Evolutionary conservation across 495 filamentous ascomycete genomes (phyloP).

Genomic region (Saxophila tyrrhenica): DNA sequence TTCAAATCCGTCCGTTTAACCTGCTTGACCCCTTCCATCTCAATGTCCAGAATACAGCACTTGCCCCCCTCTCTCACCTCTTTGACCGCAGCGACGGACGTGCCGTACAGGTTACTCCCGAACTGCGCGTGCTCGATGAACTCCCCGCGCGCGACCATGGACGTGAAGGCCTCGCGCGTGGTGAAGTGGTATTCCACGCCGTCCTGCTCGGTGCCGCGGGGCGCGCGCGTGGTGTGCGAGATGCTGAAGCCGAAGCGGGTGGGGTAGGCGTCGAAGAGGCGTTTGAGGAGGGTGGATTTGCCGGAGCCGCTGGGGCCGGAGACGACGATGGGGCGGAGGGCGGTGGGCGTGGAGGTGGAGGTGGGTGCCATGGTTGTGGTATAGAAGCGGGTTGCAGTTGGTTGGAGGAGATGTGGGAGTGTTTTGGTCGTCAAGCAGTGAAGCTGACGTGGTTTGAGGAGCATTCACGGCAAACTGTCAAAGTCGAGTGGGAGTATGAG

Average conservation of each 20-base stretch:
- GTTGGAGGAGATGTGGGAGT: not conserved
- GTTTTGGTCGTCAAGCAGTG: constrained; percentile 6
- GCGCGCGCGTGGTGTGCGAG: constrained; percentile 74
- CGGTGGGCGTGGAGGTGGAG: not conserved
- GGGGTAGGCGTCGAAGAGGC: constrained; percentile 57
- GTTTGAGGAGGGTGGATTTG: constrained; percentile 75
- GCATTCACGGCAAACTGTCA: constrained; percentile 1
- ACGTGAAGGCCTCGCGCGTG: constrained; percentile 54
- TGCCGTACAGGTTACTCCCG: constrained; percentile 82
- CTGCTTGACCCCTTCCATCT: constrained; percentile 98
- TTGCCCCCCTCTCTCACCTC: constrained; percentile 57
- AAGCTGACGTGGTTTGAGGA: constrained; percentile 3
- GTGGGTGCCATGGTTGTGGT: constrained; percentile 6
- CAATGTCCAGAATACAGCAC: constrained; percentile 72
- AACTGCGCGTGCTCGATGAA: constrained; percentile 89
- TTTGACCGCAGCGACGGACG: constrained; percentile 62
- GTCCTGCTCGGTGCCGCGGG: constrained; percentile 63
- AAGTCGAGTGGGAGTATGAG: too few species aligned
- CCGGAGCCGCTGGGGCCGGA: constrained; percentile 79
- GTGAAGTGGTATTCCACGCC: constrained; percentile 77
- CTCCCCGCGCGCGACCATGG: constrained; percentile 53
- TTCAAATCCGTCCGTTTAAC: constrained; percentile 60
- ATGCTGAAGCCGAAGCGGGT: constrained; percentile 71
- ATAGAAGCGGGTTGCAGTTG: not conserved
- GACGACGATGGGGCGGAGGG: constrained; percentile 63